These are phyloP conservation scores for Dioscorea zingiberensis DNA, from an alignment of 106 monocot genomes.

Conservation along the genomic window DNA sequence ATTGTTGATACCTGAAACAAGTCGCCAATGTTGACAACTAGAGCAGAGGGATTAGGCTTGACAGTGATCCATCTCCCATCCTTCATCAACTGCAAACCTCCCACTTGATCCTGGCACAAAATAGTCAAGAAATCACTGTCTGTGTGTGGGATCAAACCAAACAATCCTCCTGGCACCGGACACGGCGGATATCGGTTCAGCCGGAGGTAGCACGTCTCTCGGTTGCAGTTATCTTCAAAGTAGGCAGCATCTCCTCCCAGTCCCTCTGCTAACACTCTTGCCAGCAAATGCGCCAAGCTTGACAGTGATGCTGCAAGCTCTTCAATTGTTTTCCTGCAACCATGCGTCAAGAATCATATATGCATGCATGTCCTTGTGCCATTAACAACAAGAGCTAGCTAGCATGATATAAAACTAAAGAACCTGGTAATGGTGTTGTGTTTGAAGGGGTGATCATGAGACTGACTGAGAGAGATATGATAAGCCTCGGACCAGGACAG, in stretches of 20 bases:
- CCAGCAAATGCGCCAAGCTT: conserved; percentile 25
- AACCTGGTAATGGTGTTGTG: conserved; percentile 8
- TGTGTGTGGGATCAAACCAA: conserved; percentile 47
- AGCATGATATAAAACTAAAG: background rate
- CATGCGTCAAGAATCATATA: background rate
- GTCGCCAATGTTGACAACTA: conserved; percentile 61
- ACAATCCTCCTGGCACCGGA: conserved; percentile 1
- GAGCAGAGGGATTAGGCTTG: conserved; percentile 33
- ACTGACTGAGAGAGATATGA: conserved; percentile 30
- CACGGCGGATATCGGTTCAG: conserved; percentile 57
- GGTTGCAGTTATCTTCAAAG: conserved; percentile 19
- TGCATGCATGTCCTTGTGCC: background rate
- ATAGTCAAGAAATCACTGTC: conserved; percentile 61
- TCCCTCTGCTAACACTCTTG: conserved; percentile 10
- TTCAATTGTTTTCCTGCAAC: conserved; percentile 20
- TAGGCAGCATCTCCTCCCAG: conserved; percentile 14
- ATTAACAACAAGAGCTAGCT: background rate
- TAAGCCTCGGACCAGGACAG: conserved; percentile 67
- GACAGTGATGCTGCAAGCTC: conserved; percentile 26
- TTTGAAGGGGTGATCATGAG: background rate
- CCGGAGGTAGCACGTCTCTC: conserved; percentile 35
- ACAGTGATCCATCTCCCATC: conserved; percentile 36
- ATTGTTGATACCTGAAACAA: conserved; percentile 39
- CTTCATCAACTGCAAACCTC: conserved; percentile 51
- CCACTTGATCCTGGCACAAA: conserved; percentile 45